Evolutionary conservation across 176 grass and related monocot genomes (phyloP).

Genomic region (Aegilops bicornis): DNA sequence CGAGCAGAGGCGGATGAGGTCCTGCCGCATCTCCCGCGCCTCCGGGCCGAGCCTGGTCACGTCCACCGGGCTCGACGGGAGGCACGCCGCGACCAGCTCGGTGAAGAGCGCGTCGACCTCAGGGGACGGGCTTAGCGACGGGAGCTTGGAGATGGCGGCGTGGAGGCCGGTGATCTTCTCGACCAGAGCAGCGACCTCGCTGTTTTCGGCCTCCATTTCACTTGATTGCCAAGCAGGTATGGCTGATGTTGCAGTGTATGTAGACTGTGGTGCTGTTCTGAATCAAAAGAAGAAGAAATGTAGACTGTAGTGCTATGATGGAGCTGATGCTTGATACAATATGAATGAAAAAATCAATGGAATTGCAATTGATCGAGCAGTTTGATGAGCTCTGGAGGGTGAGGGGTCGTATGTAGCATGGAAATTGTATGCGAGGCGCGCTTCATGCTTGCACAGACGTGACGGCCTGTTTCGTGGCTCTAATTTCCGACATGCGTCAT

Average conservation of each 20-base stretch:
- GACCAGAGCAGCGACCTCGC: not conserved
- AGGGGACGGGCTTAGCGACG: not conserved
- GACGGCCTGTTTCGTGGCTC: not conserved
- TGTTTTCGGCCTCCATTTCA: not conserved
- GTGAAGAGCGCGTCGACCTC: not conserved
- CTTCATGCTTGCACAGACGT: not conserved
- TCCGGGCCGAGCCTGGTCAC: constrained; percentile 43
- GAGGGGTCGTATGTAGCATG: not conserved
- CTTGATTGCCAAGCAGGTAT: not conserved
- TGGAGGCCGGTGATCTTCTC: not conserved
- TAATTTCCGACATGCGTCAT: not conserved
- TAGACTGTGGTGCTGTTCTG: too few species aligned
- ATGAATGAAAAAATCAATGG: too few species aligned
- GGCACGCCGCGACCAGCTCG: constrained; percentile 30
- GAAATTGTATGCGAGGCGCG: not conserved
- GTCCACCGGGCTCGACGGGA: constrained; percentile 60
- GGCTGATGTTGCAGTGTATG: not conserved
- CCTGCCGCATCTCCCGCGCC: constrained; percentile 50
- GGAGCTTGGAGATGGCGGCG: not conserved
- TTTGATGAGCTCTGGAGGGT: not conserved
- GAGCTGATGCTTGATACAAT: not conserved
- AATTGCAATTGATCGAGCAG: not conserved
- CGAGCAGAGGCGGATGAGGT: constrained; percentile 60
- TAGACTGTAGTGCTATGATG: not conserved
- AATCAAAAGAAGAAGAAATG: too few species aligned